Base-by-base conservation (phyloP, 768 basidiomycete species). In the Collybia sp. region DNA sequence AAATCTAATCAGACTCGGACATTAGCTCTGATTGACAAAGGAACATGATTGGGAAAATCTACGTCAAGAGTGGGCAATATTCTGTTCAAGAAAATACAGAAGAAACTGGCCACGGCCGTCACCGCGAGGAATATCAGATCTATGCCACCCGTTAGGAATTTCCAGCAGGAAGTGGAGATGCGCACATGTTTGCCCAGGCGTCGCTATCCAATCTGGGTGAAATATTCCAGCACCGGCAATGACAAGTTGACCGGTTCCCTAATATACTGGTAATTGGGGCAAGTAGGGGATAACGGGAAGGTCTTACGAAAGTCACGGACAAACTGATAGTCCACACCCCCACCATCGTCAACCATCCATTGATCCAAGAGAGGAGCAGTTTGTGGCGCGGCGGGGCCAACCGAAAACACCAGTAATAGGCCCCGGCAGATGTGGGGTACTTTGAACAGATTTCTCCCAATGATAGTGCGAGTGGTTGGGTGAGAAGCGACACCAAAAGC, bases 281-380 rank as follows among this genome's bases (percentile, higher is more conserved):
- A 30, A 8, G 44, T 12, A 16, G 31, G 32, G 37, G 30, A 15
- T 30, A 30, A 25, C 1, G 25, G 33, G 16, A 46, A 25, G 44
- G 48, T 63, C n/a, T 40, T 60, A 79, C 80, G 54, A 85, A 85
- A 3, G 76, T 80, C 5, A 82, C 82, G 9, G 81, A 82, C 32
- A 84, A 55, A n/a, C 79, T 75, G 46, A 80, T 71, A 0, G 78
- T 85, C 82, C 83, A 85, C 12, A 83, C 79, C 18, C 83, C 83
- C 20, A 82, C 80, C 54, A 83, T 67, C 1, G 77, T 80, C 13
- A 85, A 62, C 83, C 83, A 86, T 5, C 83, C 83, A 46, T 80
- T 79, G 40, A 85, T 76, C 77, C 83, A 85, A 13, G 77, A 80
- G 2, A 75, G 60, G 6, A 82, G 53, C 6, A 82, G 61, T 43